Evolutionary conservation across 257 asterid genomes (phyloP), one percentile per base, ranked within the genome.

Genomic region (Prunella vulgaris): DNA sequence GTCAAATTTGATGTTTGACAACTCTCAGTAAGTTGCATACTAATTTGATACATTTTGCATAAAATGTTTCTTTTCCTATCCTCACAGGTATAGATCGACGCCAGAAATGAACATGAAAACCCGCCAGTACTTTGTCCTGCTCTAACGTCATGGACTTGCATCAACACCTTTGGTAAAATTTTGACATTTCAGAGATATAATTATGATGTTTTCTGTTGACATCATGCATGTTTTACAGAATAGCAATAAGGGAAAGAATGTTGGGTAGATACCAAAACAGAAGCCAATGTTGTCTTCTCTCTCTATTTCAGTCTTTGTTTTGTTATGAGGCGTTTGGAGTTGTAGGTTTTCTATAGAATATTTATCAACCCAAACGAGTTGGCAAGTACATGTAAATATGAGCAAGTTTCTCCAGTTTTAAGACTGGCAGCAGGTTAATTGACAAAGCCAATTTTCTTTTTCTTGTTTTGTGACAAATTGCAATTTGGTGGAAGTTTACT

Each of bases 41-140:
- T 15, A 13, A 44, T 44, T 44, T 44, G n/a, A 48, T 51, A 17
- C 8, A 54, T 60, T 60, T 48, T 54, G 42, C 56, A 27, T 44
- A 25, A 13, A 60, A 44, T 40, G 10, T 38, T 37, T 2, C 3
- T 63, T 18, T 38, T 14, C 9, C 14, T 10, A 27, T 58, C 32
- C 30, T 24, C 59, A 48, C 81, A 87, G 93, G 87, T 73, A 46
- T 65, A 33, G 74, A 81, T 76, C 81, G 79, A 62, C 80, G 49
- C 51, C 80, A 71, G 70, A 71, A 76, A 58, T 81, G 78, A 84
- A 77, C 64, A 2, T 53, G 60, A 58, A 30, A 28, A 63, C 64
- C 54, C 46, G 67, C 64, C 61, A 70, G 68, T 64, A 33, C 62
- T 14, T 15, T 44, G 18, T 49, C 60, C 62, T 33, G 63, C 72